These are phyloP conservation scores for Solanum neorickii DNA, from an alignment of 257 asterid species.

Conservation along the genomic window DNA sequence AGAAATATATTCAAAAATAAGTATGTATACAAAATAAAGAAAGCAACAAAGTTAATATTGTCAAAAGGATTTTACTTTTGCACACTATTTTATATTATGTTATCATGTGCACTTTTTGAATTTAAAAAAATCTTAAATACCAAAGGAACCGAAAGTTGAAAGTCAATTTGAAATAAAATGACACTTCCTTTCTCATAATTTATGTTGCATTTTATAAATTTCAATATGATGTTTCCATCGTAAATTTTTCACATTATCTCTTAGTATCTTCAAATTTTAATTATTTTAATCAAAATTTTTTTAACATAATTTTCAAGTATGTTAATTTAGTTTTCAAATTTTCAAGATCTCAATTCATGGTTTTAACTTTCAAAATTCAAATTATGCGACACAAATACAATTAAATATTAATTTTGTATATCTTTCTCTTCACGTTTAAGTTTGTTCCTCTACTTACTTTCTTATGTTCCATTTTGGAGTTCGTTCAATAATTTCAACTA, in stretches of 20 bases:
- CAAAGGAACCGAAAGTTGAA: not conserved
- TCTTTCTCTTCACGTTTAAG: not conserved
- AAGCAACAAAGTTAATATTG: no score
- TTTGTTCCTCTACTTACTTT: not conserved
- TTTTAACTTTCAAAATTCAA: not conserved
- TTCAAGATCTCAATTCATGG: not conserved
- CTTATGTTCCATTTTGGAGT: not conserved
- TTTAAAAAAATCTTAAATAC: not conserved
- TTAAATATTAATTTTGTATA: not conserved
- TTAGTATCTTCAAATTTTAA: no score
- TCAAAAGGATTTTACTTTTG: not conserved
- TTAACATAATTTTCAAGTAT: not conserved
- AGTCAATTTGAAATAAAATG: not conserved
- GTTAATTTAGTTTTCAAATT: not conserved
- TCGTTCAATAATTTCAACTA: not conserved
- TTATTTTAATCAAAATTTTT: no score
- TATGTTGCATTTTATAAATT: no score
- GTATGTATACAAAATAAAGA: not conserved
- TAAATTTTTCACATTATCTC: no score
- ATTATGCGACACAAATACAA: not conserved
- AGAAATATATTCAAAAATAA: no score
- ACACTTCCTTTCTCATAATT: no score
- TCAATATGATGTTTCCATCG: no score
- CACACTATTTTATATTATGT: not conserved
- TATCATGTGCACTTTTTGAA: not conserved